Base-by-base conservation (phyloP, 805 yeast genomes). In the Barnettozyma sucrosica region DNA sequence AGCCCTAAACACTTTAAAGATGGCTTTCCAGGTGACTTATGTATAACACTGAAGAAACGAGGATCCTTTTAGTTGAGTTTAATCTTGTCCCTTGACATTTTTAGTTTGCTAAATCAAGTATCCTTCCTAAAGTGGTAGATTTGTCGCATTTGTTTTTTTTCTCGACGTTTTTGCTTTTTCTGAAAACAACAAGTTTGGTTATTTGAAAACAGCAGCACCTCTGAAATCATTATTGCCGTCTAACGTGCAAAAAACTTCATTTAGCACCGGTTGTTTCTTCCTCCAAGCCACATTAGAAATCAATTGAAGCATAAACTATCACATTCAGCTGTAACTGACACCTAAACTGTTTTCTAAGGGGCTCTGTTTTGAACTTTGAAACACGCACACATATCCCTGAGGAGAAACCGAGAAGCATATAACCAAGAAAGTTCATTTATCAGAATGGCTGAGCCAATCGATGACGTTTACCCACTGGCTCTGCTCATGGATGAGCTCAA, bases 401-500 rank as follows among this genome's bases (percentile, higher is more conserved):
- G n/a, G 19, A 26, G 19, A 36, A 26, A 20, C 14, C 28, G 18
- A 36, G 20, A 36, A 23, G 8, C 25, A 23, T n/a, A 23, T 10
- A n/a, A 25, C 26, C 20, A 2, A 20, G 9, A 37, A 21, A 36
- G 20, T 11, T 13, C 32, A 28, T 28, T n/a, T 28, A 28, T 6
- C 26, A 46, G 7, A 36, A 34, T 37, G 30, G 48, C 44, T 14
- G 44, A 46, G 42, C 44, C 48, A 9, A 40, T 42, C 21, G 69
- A 67, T 47, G 79, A 74, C 51, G 76, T 93, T 49, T 92, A 88
- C 62, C 99, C 99, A 40, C 79, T 93, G 67, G 99, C 99, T 14
- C 76, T 93, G 57, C 77, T 93, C 51, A 89, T 93, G 88, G 99
- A 95, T 66, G 99, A 95, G 68, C 77, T 93, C 66, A 87, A 87